Conservation (phyloP, 225 moss, liverwort and hornwort genomes). For the Pseudoscleropodium purum region DNA sequence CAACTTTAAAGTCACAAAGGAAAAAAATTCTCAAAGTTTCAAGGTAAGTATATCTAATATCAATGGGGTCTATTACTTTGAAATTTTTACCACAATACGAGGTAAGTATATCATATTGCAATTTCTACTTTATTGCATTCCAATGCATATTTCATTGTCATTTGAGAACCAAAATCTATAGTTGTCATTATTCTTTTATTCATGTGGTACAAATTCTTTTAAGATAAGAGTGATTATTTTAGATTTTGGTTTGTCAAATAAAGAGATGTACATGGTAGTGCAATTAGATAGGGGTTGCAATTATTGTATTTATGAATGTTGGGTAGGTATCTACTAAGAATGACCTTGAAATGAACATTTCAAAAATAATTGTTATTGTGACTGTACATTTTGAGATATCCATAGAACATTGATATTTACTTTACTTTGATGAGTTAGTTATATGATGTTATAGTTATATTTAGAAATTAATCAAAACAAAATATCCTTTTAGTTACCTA, state of each 20-base stretch:
- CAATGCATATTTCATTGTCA: neutral
- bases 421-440: neutral
- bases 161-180: neutral
- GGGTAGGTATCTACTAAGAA: neutral
- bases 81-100: neutral
- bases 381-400: neutral
- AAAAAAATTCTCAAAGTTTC: neutral
- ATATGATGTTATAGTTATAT: neutral
- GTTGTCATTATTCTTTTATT: neutral
- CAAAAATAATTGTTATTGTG: neutral
- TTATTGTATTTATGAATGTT: neutral
- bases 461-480: neutral
- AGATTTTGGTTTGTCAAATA: neutral
- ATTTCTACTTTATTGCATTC: accelerated
- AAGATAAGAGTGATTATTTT: neutral
- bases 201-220: no score
- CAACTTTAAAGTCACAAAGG: no score
- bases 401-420: neutral
- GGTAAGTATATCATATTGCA: neutral
- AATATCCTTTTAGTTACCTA: neutral
- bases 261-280: neutral
- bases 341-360: neutral
- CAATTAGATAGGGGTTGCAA: neutral
- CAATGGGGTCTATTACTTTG: neutral
- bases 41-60: neutral